phyloP scores from a whole-genome alignment of 139 green algal genomes.

The Nannochloris sp. region DNA sequence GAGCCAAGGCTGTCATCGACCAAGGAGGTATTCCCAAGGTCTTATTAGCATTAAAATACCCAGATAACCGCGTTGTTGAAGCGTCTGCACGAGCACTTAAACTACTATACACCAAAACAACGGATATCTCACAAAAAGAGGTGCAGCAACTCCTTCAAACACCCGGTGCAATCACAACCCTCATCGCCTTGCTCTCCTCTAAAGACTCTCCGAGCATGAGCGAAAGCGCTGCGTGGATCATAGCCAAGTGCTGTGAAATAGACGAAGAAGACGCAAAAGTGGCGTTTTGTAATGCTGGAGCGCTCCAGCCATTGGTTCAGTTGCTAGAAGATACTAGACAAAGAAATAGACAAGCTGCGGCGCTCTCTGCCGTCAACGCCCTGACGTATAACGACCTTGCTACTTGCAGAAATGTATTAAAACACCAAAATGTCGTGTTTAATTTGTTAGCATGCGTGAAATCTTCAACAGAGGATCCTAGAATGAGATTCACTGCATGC shows the following conservation, averaged over 20 bases:
- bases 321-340: constrained; percentile 17
- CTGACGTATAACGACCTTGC: constrained; percentile 35
- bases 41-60: constrained; percentile 35
- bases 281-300: constrained; percentile 10
- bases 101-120: constrained; percentile 53
- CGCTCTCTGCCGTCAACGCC: constrained; percentile 45
- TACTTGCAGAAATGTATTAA: constrained; percentile 17
- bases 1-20: constrained; percentile 39
- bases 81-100: constrained; percentile 50
- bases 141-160: constrained; percentile 17
- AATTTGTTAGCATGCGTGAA: constrained; percentile 28
- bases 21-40: constrained; percentile 51
- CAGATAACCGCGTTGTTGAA: constrained; percentile 45
- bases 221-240: constrained; percentile 35
- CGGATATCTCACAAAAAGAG: constrained; percentile 8
- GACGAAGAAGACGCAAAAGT: constrained; percentile 14
- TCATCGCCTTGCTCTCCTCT: constrained; percentile 37
- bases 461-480: constrained; percentile 2
- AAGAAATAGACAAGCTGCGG: constrained; percentile 26
- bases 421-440: neutral
- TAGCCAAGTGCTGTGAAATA: constrained; percentile 43
- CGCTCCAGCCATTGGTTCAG: constrained; percentile 25
- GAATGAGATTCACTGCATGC: constrained; percentile 38
- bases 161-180: constrained; percentile 22
- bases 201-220: constrained; percentile 15